phyloP scores from a whole-genome alignment of 2,329 filamentous ascomycete genomes.

The Pezicula rhizophila region DNA sequence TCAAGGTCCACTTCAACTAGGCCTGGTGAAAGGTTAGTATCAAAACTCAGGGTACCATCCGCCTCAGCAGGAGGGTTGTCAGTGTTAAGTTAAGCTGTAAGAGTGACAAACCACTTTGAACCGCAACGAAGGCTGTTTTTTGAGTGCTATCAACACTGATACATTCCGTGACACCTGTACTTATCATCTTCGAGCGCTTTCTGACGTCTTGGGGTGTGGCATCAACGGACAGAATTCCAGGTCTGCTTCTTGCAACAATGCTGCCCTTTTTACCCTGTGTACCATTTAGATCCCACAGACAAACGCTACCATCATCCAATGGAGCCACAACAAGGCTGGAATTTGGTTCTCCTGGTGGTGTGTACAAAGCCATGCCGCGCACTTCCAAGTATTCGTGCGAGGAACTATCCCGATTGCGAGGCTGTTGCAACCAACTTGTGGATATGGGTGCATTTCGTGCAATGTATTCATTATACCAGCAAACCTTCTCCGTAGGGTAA shows the following conservation, averaged over 20 bases:
- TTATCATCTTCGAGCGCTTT: constrained; percentile 57
- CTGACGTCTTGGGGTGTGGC: constrained; percentile 36
- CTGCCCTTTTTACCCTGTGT: constrained; percentile 49
- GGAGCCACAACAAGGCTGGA: constrained; percentile 63
- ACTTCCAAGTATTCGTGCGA: constrained; percentile 53
- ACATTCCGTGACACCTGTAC: constrained; percentile 70
- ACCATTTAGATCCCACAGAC: constrained; percentile 72
- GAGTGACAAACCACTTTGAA: constrained; percentile 55
- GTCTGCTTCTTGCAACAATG: constrained; percentile 58
- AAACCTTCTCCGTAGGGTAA: constrained; percentile 63
- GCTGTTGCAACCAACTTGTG: constrained; percentile 70
- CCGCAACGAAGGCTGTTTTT: constrained; percentile 71
- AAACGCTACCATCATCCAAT: constrained; percentile 81
- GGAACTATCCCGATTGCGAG: constrained; percentile 37
- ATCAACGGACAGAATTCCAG: constrained; percentile 61
- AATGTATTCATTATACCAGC: constrained; percentile 88
- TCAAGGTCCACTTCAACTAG: constrained; percentile 78
- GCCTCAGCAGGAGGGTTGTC: too few relatives aligned
- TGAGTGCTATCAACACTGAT: constrained; percentile 68
- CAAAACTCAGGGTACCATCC: too few relatives aligned
- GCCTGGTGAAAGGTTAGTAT: constrained; percentile 28
- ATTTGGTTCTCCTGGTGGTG: constrained; percentile 46
- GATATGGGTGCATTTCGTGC: constrained; percentile 71
- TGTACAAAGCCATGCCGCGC: constrained; percentile 66
- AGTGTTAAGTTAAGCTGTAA: too few relatives aligned